Evolutionary conservation across 306 rosid species (phyloP).

Genomic region (Prunus fruticosa): DNA sequence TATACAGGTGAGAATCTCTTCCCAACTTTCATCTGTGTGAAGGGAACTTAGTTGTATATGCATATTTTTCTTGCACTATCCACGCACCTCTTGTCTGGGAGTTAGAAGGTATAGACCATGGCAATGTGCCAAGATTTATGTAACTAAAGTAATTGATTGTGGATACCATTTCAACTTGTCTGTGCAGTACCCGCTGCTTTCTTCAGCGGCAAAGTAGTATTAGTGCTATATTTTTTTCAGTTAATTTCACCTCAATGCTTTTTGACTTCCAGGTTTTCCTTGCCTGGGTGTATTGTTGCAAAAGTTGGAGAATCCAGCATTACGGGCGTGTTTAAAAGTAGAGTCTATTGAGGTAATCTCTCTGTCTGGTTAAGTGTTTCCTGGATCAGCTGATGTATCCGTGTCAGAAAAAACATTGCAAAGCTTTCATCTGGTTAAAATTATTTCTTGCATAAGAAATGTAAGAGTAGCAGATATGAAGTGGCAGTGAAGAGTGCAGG

Average conservation of each 20-base stretch:
- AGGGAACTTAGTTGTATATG: neutral
- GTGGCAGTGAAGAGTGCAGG: neutral
- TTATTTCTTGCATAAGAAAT: neutral
- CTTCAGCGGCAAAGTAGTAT: neutral
- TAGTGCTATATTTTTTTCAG: neutral
- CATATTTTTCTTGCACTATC: neutral
- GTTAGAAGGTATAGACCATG: neutral
- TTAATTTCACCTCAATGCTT: neutral
- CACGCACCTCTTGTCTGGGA: neutral
- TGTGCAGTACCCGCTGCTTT: neutral
- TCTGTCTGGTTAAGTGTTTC: constrained; percentile 15
- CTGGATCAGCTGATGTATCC: neutral
- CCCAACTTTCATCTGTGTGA: constrained; percentile 11
- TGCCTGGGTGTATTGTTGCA: constrained; percentile 93
- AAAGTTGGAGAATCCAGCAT: constrained; percentile 93
- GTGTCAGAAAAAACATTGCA: neutral
- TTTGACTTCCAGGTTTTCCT: constrained; percentile 73
- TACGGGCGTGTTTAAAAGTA: constrained; percentile 79
- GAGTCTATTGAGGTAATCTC: constrained; percentile 75
- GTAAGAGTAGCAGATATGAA: neutral
- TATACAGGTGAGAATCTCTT: constrained; percentile 74
- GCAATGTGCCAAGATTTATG: neutral
- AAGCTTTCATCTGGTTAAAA: neutral
- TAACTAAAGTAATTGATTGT: neutral
- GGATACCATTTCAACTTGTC: neutral